Base-by-base conservation (phyloP, 2,329 filamentous ascomycete species). In the Cadophora sp. region DNA sequence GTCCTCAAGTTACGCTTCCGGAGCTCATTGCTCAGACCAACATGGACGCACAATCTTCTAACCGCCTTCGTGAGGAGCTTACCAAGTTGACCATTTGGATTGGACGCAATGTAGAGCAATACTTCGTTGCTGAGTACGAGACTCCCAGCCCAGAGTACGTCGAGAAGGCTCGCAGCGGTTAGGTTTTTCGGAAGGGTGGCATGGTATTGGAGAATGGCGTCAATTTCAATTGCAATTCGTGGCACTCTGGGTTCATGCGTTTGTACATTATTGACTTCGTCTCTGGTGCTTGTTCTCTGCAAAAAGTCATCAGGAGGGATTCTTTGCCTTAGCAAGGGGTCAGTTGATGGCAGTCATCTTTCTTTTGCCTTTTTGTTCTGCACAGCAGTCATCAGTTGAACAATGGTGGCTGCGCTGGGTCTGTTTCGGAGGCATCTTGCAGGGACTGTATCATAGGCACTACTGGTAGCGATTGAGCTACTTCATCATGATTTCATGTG, bases 11-110 rank as follows among this genome's bases (percentile, higher is more conserved):
- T 3, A 91, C 91, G 0, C 89, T 98, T 73, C 95, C 96, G 0
- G 96, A 99, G 77, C 88, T 98, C 48, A 89, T 98, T 69, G 94
- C 94, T 4, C 96, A 99, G 78, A 99, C 96, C 62, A 98, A 98
- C 80, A 97, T 99, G 94, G 96, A 98, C 76, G 85, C 91, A 62
- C 94, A 97, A 78, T 94, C 94, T 2, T 93, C 97, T 50, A 91
- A 90, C 69, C 91, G 94, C 56, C 87, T 98, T 30, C 90, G 94
- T 14, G 93, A 97, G 75, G 96, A 99, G 78, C 85, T 99, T 18
- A 86, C 88, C 72, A 95, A 94, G 79, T 90, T 99, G 79, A 93
- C 91, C 13, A 85, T 88, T 63, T 99, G 94, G 93, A 84, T 99
- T 64, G 87, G 90, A 67, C 91, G 90, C 73, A 76, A 76, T 74